Evolutionary conservation across 768 basidiomycete genomes (phyloP).

Genomic region (Mycena alexandri): DNA sequence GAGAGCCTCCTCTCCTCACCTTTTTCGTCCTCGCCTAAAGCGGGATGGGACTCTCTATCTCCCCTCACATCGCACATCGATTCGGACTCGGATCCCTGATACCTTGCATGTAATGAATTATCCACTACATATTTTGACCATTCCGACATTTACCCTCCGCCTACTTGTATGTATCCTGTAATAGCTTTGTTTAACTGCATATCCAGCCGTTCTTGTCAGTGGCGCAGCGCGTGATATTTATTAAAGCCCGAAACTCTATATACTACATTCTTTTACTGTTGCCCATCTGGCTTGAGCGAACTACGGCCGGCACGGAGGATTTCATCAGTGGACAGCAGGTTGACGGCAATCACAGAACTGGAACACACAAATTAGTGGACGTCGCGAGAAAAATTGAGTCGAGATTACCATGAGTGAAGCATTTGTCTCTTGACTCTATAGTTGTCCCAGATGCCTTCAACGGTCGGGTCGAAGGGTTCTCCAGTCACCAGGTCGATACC

Average conservation of each 20-base stretch:
- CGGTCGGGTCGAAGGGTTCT: conserved; percentile 95
- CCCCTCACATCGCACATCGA: conserved; percentile 53
- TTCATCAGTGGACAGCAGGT: conserved; percentile 95
- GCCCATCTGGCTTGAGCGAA: conserved; percentile 86
- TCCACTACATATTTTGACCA: conserved; percentile 24
- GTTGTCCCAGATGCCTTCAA: conserved; percentile 98
- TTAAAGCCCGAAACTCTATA: conserved; percentile 4
- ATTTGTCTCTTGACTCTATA: conserved; percentile 99
- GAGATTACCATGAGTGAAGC: conserved; percentile 91
- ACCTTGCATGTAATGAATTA: conserved; percentile 28
- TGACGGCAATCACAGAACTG: conserved; percentile 94
- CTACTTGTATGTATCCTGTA: conserved; percentile 37
- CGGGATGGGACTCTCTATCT: conserved; percentile 63
- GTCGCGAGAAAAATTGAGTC: not conserved
- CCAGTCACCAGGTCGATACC: conserved; percentile 94
- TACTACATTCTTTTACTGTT: conserved; percentile 49
- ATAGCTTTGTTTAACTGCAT: conserved; percentile 17
- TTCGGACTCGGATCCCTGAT: conserved; percentile 32
- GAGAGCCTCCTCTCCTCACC: conserved; percentile 59
- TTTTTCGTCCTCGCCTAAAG: conserved; percentile 64
- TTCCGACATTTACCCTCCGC: conserved; percentile 1
- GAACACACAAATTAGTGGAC: conserved; percentile 38
- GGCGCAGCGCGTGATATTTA: conserved; percentile 11
- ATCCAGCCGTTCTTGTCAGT: conserved; percentile 27
- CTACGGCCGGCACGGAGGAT: conserved; percentile 91